Conservation (phyloP, 2,329 filamentous ascomycete species). For the Fusarium paranaense region DNA sequence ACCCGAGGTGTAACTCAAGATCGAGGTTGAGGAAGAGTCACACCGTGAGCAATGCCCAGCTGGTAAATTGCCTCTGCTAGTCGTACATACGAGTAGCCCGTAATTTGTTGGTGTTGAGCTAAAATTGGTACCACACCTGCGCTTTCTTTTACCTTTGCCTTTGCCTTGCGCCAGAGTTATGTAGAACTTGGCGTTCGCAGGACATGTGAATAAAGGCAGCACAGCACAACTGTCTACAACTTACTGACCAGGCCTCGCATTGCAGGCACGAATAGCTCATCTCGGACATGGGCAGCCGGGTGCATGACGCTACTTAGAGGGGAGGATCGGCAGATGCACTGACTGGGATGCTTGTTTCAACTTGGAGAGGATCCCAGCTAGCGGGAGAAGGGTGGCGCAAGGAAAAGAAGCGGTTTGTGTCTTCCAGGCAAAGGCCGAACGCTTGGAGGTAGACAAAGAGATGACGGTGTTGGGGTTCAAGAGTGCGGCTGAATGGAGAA, state of each 20-base stretch:
- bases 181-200: background rate
- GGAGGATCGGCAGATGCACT: conserved; percentile 35
- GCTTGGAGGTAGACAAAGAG: background rate
- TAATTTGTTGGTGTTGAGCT: conserved; percentile 5
- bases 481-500: conserved; percentile 13
- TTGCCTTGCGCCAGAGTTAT: background rate
- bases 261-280: conserved; percentile 21
- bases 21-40: background rate
- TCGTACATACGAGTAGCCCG: conserved; percentile 8
- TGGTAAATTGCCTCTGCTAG: background rate
- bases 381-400: conserved; percentile 33
- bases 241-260: background rate
- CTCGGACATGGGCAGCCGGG: conserved; percentile 9
- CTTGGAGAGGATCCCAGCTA: conserved; percentile 35
- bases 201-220: background rate
- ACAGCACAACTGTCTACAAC: background rate
- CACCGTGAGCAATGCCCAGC: background rate
- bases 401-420: conserved; percentile 30
- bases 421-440: conserved; percentile 1
- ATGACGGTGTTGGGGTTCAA: background rate
- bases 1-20: background rate
- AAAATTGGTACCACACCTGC: background rate
- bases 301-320: conserved; percentile 23
- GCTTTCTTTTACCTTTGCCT: background rate
- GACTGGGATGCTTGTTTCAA: conserved; percentile 38